Base-by-base conservation (phyloP, 192 early-diverging fungal species). In the Coemansia guatemalensis region DNA sequence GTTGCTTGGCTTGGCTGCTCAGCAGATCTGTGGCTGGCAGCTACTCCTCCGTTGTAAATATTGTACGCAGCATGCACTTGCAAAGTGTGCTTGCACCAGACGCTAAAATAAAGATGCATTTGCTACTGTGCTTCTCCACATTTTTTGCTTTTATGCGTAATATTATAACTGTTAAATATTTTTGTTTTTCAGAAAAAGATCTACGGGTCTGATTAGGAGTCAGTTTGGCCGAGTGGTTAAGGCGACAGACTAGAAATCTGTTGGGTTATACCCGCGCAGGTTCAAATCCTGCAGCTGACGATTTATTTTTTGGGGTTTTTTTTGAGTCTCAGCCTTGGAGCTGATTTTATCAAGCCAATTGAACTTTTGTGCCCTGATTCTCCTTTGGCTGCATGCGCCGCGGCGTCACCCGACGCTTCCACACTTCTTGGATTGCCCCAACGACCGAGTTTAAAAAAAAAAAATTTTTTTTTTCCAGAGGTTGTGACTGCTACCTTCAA, bases 251-350 rank as follows among this genome's bases (percentile, higher is more conserved):
- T 86, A 78, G 78, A 84, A 86, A 84, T 64, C 53, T 56, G 63
- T 48, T 56, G 39, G 39, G 39, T 44, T 44, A 44, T 44, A 44
- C 39, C 39, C 60, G 83, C 83, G 83, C 75, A 85, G 83, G 83
- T 85, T 85, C 83, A 81, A 85, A 85, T 85, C 84, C 84, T 85
- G 85, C 85, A 85, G 84, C 67, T 67, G 84, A 69, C 84, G 84
- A 48, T 23, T 57, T 39, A 32, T 74, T 60, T 64, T 72, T 58
- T 59, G 20, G 48, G 48, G 14, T 51, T 29, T 26, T 61, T 51
- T 32, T 24, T 22, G 20, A 35, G 27, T 61, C 2, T 4, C 29
- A 30, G 48, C n/a, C n/a, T 49, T 53, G 9, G 24, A 53, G 52
- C 14, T 29, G 23, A 53, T 53, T 21, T 4, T 6, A 30, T 30